phyloP scores from a whole-genome alignment of 2,329 filamentous ascomycete genomes.

The Berkeleyomyces basicola region DNA sequence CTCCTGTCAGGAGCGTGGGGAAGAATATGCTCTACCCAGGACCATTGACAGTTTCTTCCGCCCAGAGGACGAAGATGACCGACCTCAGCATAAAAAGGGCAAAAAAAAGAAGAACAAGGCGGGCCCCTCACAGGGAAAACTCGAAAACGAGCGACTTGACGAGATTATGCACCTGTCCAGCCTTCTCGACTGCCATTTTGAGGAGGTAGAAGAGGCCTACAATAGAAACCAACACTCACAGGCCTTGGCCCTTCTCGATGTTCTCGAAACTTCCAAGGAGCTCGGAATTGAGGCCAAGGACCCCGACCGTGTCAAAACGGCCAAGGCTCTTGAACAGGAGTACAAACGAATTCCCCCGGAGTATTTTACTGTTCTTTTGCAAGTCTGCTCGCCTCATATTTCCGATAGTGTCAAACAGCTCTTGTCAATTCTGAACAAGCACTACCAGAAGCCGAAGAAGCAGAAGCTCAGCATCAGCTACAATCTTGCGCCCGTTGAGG shows the following conservation, averaged over 20 bases:
- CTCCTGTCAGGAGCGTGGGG: slow-evolving; percentile 46
- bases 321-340: slow-evolving; percentile 22
- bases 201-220: slow-evolving; percentile 27
- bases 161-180: slow-evolving; percentile 30
- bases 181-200: slow-evolving; percentile 25
- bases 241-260: slow-evolving; percentile 25
- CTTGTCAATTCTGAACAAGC: slow-evolving; percentile 25
- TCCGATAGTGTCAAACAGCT: slow-evolving; percentile 25
- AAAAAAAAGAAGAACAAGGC: slow-evolving; percentile 26
- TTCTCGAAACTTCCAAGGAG: slow-evolving; percentile 28
- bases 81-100: slow-evolving; percentile 20
- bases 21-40: slow-evolving; percentile 31
- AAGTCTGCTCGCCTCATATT: slow-evolving; percentile 22
- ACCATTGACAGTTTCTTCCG: slow-evolving; percentile 71
- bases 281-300: slow-evolving; percentile 22
- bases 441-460: slow-evolving; percentile 26
- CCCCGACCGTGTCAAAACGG: slow-evolving; percentile 18
- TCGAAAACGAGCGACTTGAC: slow-evolving; percentile 15
- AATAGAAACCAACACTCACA: slow-evolving; percentile 23
- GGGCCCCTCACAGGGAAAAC: slow-evolving; percentile 5
- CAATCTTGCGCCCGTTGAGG: slow-evolving; percentile 23
- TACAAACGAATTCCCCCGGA: slow-evolving; percentile 27
- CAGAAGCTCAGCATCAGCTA: slow-evolving; percentile 24
- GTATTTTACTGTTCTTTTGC: slow-evolving; percentile 28
- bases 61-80: slow-evolving; percentile 28